phyloP scores from a whole-genome alignment of 2,329 filamentous ascomycete genomes.

The Lasiodiplodia gonubiensis region DNA sequence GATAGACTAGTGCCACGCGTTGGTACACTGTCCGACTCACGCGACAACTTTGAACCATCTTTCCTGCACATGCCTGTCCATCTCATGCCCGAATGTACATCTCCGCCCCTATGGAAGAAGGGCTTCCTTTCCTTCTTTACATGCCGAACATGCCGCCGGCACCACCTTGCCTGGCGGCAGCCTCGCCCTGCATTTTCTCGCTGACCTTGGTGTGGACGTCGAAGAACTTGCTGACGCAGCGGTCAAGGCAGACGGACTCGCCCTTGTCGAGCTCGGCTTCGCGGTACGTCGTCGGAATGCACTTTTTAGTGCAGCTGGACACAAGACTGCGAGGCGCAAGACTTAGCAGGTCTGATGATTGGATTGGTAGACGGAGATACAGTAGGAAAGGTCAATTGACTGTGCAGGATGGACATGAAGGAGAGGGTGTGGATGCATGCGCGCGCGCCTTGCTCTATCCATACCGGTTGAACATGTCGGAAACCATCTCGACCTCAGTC shows the following conservation, averaged over 20 bases:
- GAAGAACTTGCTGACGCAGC: slow-evolving; percentile 97
- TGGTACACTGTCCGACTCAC: not conserved
- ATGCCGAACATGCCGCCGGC: slow-evolving; percentile 67
- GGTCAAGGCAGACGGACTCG: slow-evolving; percentile 97
- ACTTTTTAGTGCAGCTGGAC: slow-evolving; percentile 91
- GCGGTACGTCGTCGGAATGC: slow-evolving; percentile 88
- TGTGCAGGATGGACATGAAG: not conserved
- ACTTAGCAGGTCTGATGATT: not conserved
- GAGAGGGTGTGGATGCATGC: not conserved
- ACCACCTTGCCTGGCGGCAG: slow-evolving; percentile 67
- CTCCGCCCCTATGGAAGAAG: not conserved
- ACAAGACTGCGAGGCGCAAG: slow-evolving; percentile 65
- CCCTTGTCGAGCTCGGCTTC: slow-evolving; percentile 98
- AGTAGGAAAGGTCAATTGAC: not conserved
- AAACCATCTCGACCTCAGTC: slow-evolving; percentile 95
- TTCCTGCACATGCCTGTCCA: not conserved
- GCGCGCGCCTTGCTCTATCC: not conserved
- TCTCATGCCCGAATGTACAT: not conserved
- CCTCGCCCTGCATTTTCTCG: slow-evolving; percentile 93
- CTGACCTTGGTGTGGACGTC: slow-evolving; percentile 98
- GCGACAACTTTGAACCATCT: not conserved
- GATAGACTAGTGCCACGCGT: not conserved
- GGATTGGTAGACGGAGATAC: not conserved
- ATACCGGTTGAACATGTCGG: slow-evolving; percentile 98
- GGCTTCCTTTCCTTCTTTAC: slow-evolving; percentile 54